Conservation (phyloP, 1,139 yeast species). For the Blastobotrys ciferrii region DNA sequence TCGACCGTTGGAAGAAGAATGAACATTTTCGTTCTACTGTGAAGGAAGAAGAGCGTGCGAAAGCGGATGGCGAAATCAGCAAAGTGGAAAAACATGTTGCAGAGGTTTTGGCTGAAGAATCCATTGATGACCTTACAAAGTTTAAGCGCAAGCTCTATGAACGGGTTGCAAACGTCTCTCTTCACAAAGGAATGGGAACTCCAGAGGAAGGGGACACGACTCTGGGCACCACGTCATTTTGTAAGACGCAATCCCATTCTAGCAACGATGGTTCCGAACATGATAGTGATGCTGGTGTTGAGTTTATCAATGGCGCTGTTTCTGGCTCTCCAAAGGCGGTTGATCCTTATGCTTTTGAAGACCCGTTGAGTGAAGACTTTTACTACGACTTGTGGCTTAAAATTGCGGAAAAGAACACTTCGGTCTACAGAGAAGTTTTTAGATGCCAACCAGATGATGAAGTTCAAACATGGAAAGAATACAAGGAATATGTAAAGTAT, state of each 20-base stretch:
- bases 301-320: not conserved
- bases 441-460: conserved; percentile 93
- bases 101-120: conserved; percentile 14
- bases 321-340: conserved; percentile 42
- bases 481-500: conserved; percentile 56
- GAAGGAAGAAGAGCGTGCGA: conserved; percentile 1
- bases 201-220: not conserved
- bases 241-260: not conserved
- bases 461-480: conserved; percentile 86
- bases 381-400: conserved; percentile 88
- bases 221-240: not conserved
- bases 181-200: not conserved
- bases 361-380: conserved; percentile 76
- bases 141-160: conserved; percentile 25
- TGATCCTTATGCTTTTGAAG: conserved; percentile 86
- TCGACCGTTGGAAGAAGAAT: conserved; percentile 43
- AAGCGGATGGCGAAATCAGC: conserved; percentile 4
- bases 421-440: conserved; percentile 78
- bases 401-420: conserved; percentile 80
- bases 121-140: conserved; percentile 19
- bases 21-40: conserved; percentile 1
- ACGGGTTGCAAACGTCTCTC: conserved; percentile 13
- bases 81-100: conserved; percentile 12
- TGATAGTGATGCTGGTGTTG: conserved; percentile 13
- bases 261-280: conserved; percentile 11